Evolutionary conservation across 1,284 basidiomycete genomes (phyloP), one percentile per base, ranked within the genome.

Genomic region (Tilletiopsis washingtonensis): DNA sequence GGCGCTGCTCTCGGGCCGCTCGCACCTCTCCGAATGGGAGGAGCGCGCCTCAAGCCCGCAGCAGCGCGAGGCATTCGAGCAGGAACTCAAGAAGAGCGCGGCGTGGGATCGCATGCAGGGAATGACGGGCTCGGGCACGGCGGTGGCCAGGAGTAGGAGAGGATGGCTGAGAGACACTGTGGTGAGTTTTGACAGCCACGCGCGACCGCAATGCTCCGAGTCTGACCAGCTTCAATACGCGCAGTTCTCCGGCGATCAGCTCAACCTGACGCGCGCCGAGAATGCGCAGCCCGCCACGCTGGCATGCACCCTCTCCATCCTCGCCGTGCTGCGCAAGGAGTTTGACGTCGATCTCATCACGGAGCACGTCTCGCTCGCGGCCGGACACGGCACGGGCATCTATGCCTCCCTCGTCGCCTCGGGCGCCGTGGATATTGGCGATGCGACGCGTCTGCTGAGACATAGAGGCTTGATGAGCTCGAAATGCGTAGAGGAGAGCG

Each of bases 281-380:
- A 73, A 71, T 26, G 69, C 69, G 4, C 61, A 63, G 53, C 67
- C 67, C 1, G 61, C 65, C 15, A 71, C 69, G 34, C 52, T 73
- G 23, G 60, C 64, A 1, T 67, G 57, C 45, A 65, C 67, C 4
- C 54, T 70, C 23, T 61, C 69, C 9, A 66, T 73, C 39, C 43
- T 73, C n/a, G 48, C 59, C 14, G 69, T 70, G 29, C 44, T 73
- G 25, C 57, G 61, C 14, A 58, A 64, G 29, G 69, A 71, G 37
- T 71, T 73, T 41, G 50, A 49, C 12, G 37, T 67, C 42, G 67
- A 71, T 38, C 47, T 73, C n/a, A 48, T 69, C 29, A 39, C 47
- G 40, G 62, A 69, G 29, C 67, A 71, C 24, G 57, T 68, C 1
- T 47, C 57, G 11, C 65, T 58, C 56, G 58, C 61, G 0, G 56